Conservation (phyloP, 108 stramenopile genomes). For the Skeletonema marinoi region DNA sequence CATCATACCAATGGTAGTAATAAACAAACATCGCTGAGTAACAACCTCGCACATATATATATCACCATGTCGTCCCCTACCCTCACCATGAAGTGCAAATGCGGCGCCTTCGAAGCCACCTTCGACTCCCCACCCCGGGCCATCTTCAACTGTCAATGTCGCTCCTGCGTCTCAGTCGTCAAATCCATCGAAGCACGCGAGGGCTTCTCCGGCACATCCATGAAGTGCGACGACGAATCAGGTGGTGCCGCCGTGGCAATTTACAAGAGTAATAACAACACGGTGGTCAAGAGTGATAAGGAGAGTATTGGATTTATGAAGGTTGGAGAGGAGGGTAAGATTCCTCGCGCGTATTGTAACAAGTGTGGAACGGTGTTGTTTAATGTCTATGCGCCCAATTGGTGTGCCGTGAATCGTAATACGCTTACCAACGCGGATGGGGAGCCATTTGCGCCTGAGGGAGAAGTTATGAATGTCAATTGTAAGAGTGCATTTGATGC, state of each 20-base stretch:
- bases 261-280: constrained; percentile 34
- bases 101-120: constrained; percentile 33
- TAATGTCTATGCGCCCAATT: constrained; percentile 22
- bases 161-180: constrained; percentile 31
- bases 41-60: too few relatives aligned
- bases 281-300: constrained; percentile 22
- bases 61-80: background rate
- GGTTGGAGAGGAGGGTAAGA: constrained; percentile 22
- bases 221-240: constrained; percentile 12
- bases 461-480: constrained; percentile 16
- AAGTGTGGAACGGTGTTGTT: constrained; percentile 30
- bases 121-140: constrained; percentile 29
- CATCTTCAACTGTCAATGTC: constrained; percentile 41
- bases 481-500: constrained; percentile 33
- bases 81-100: constrained; percentile 38
- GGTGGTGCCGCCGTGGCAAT: constrained; percentile 24
- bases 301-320: constrained; percentile 32
- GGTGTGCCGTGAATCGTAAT: constrained; percentile 41
- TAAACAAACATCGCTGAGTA: too few relatives aligned
- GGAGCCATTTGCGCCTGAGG: background rate
- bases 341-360: constrained; percentile 24
- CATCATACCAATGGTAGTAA: too few relatives aligned
- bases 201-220: constrained; percentile 21
- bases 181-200: constrained; percentile 29
- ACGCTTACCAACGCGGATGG: constrained; percentile 17